phyloP scores from a whole-genome alignment of 164 flowering plant species.

The Umbilicus rupestris region DNA sequence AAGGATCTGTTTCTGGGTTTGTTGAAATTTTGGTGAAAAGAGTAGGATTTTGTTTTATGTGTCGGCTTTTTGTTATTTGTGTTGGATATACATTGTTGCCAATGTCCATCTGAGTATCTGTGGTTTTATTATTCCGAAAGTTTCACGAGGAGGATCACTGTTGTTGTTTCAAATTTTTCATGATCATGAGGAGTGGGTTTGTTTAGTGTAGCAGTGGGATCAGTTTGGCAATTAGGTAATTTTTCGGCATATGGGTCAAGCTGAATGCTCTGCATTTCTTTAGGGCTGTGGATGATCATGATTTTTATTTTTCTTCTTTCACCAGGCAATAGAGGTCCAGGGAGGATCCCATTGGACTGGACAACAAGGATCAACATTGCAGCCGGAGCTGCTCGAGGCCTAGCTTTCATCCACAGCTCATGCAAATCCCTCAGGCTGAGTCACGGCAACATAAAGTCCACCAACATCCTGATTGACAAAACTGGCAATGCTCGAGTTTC shows the following conservation, averaged over 20 bases:
- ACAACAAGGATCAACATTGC: constrained; percentile 66
- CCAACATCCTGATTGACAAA: constrained; percentile 64
- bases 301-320: background rate
- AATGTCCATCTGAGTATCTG: background rate
- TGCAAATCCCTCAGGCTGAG: constrained; percentile 38
- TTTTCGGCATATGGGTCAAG: too few relatives aligned
- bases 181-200: too few relatives aligned
- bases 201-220: too few relatives aligned
- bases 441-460: constrained; percentile 81
- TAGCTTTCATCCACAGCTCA: constrained; percentile 56
- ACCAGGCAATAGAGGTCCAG: constrained; percentile 80
- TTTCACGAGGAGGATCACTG: background rate
- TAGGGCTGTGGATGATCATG: background rate
- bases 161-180: background rate
- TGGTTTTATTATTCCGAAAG: background rate
- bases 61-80: background rate
- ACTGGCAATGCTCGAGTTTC: constrained; percentile 48
- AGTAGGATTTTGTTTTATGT: background rate
- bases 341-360: constrained; percentile 83
- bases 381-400: constrained; percentile 72
- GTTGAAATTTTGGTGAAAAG: background rate
- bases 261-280: background rate
- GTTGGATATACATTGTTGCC: background rate
- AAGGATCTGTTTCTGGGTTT: background rate
- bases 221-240: background rate